Base-by-base conservation (phyloP, 352 stramenopile species). In the Pythium grandisporangium region DNA sequence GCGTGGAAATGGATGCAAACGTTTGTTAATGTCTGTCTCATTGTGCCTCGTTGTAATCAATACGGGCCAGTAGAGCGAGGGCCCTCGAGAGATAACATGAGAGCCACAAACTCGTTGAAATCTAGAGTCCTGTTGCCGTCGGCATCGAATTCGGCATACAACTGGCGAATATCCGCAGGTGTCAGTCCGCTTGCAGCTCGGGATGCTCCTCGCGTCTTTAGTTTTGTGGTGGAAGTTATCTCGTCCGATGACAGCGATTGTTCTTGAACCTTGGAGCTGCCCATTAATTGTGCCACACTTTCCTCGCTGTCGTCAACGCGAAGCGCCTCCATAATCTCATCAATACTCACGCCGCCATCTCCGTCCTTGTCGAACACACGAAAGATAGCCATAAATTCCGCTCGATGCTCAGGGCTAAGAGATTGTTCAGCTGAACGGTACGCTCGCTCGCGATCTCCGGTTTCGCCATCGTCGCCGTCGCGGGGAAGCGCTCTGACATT, bases 321-420 rank as follows among this genome's bases (percentile, higher is more conserved):
- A 23, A 88, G 42, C 7, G 69, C 69, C 22, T 84, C 74, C 50
- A 88, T 62, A 39, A 88, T 74, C 51, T 88, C 74, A n/a, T 84
- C 55, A 38, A 84, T 67, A 16, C 61, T 78, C 38, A 88, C 68
- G 6, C 66, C 64, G 6, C 74, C 74, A 36, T 83, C 72, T 1
- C 61, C 56, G 39, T 88, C 68, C n/a, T 62, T 61, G 53, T 85
- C 74, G 41, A 88, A 88, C 10, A 88, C 62, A 0, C 55, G 63
- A 30, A 85, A 88, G 33, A 88, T 84, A 0, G 58, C 66, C 16
- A 74, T 48, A 40, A 88, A 45, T 42, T 85, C 69, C 2, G 35
- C 40, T 17, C 63, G 50, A 4, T 80, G 53, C 25, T 84, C 66
- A 0, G 54, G 37, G 6, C 40, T 30, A 19, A 83, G 30, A n/a